A percentile compares a stretch with the other conserved stretches of the same genome.
Conservation (phyloP, 495 filamentous ascomycete species). For the Penicillium desertorum region DNA sequence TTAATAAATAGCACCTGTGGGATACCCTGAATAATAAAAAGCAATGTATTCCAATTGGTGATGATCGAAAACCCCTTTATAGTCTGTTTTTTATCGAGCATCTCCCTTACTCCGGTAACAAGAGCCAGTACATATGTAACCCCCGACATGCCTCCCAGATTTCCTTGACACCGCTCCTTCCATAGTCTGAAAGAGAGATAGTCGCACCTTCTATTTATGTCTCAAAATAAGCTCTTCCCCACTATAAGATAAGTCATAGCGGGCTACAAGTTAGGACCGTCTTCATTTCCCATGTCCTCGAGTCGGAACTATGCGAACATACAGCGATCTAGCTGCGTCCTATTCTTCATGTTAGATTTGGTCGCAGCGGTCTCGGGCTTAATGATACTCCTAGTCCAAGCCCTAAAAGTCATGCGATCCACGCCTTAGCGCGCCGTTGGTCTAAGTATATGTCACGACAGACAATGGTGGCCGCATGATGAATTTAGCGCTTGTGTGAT, state of each 20-base stretch:
- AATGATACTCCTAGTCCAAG: slow-evolving; percentile 19
- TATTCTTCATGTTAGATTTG: slow-evolving; percentile 23
- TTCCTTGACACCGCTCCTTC: not conserved
- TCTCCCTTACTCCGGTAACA: slow-evolving; percentile 21
- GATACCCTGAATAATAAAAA: not conserved
- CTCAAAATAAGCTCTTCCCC: slow-evolving; percentile 1
- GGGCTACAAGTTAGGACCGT: not conserved
- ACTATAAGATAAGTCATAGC: not conserved
- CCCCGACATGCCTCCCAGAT: not conserved
- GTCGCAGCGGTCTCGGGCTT: slow-evolving; percentile 19
- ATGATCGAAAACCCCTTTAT: not conserved
- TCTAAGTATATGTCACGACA: slow-evolving; percentile 16
- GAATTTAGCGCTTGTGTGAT: slow-evolving; percentile 18
- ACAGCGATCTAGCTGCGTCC: slow-evolving; percentile 17
- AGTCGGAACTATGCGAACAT: slow-evolving; percentile 21
- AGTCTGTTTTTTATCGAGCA: slow-evolving; percentile 4
- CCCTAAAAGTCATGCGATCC: slow-evolving; percentile 20
- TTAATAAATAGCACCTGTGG: not conserved
- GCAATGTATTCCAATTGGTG: not conserved
- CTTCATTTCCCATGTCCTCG: slow-evolving; percentile 20
- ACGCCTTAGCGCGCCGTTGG: slow-evolving; percentile 6
- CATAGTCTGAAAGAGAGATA: not conserved
- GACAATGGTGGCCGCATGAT: slow-evolving; percentile 16
- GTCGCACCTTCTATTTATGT: not conserved
- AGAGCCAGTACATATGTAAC: not conserved